Conservation (phyloP, 2,329 filamentous ascomycete genomes). For the Colletotrichum kahawae region DNA sequence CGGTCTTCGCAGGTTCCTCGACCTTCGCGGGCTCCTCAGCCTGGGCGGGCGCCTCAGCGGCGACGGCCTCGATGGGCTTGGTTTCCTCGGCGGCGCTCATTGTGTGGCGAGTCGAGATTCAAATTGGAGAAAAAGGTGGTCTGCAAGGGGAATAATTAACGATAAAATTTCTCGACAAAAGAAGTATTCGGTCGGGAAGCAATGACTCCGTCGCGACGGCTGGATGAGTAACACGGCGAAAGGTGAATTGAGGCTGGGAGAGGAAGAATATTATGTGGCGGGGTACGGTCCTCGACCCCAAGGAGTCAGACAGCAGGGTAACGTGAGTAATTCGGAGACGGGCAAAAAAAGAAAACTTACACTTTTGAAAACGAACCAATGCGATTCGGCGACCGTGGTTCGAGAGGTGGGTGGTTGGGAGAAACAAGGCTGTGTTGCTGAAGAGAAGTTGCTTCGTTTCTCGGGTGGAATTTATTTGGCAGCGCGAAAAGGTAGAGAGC, state of each 20-base stretch:
- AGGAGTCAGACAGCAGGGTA: neutral
- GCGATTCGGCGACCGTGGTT: neutral
- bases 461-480: neutral
- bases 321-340: conserved; percentile 14
- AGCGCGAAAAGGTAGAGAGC: conserved; percentile 2
- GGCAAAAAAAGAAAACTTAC: neutral
- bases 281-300: conserved; percentile 4
- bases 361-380: neutral
- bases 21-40: conserved; percentile 28
- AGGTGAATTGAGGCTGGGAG: neutral
- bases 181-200: neutral
- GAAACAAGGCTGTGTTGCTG: neutral
- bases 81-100: conserved; percentile 46
- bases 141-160: neutral
- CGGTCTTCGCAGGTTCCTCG: conserved; percentile 28
- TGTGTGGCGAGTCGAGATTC: conserved; percentile 16
- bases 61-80: conserved; percentile 43
- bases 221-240: neutral
- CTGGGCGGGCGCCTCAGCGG: conserved; percentile 25
- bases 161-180: neutral
- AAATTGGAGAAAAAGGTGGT: neutral
- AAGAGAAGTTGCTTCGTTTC: neutral
- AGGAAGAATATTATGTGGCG: conserved; percentile 8
- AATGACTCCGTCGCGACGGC: neutral
- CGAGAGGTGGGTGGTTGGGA: neutral